phyloP scores from a whole-genome alignment of 2,329 filamentous ascomycete genomes.

The Ceratocystis variospora region DNA sequence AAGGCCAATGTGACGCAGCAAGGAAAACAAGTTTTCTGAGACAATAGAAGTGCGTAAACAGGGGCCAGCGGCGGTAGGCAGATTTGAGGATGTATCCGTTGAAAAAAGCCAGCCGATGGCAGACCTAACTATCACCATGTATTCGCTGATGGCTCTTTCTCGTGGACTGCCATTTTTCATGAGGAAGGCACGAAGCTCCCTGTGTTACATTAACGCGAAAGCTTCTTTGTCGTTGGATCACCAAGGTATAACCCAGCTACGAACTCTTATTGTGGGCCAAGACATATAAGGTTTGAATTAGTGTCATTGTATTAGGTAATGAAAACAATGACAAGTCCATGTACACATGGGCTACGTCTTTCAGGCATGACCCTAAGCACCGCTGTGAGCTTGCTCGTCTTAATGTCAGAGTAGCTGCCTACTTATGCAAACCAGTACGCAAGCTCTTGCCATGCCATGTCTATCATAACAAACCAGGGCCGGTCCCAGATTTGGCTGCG shows the following conservation, averaged over 20 bases:
- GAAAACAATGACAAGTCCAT: neutral
- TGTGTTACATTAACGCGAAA: neutral
- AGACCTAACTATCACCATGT: neutral
- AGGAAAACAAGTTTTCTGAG: neutral
- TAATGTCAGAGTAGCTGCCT: neutral
- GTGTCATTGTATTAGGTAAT: neutral
- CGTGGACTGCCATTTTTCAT: neutral
- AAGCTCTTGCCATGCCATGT: neutral
- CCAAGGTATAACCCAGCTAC: neutral
- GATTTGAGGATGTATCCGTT: neutral
- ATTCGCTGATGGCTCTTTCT: neutral
- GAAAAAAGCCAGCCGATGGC: neutral
- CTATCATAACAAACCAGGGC: neutral
- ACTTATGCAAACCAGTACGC: neutral
- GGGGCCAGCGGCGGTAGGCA: neutral
- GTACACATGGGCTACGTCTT: neutral
- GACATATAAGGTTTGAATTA: neutral
- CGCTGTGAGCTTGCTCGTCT: neutral
- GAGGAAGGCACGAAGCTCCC: neutral
- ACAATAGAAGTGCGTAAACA: neutral
- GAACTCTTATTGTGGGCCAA: neutral
- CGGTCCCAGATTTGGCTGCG: neutral
- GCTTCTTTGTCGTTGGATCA: conserved; percentile 2
- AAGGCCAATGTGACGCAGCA: neutral
- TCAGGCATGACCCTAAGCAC: neutral